These are phyloP conservation scores for Phaeotremella skinneri DNA, from an alignment of 768 basidiomycete species.

Conservation along the genomic window DNA sequence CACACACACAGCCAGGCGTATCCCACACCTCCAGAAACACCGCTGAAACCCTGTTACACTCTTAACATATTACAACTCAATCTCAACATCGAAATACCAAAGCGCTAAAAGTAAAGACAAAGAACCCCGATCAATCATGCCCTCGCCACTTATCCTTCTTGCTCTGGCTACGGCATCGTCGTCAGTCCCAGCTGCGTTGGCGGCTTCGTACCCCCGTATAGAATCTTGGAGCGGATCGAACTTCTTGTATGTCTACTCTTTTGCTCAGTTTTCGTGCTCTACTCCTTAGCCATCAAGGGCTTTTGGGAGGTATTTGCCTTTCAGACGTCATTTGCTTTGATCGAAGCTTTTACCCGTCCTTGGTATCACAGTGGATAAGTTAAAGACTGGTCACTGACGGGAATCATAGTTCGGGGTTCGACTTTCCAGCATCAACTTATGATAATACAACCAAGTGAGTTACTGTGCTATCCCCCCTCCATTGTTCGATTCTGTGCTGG, in stretches of 20 bases:
- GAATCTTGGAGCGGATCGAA: slow-evolving; percentile 26
- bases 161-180: slow-evolving; percentile 5
- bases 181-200: slow-evolving; percentile 3
- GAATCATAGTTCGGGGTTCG: slow-evolving; percentile 32
- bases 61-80: no score
- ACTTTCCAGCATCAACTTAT: slow-evolving; percentile 29
- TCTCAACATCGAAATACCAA: no score
- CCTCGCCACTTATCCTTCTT: background rate
- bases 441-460: slow-evolving; percentile 49
- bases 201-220: slow-evolving; percentile 23
- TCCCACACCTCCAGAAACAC: no score
- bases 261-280: background rate
- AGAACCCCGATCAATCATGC: no score
- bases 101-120: no score
- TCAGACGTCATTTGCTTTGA: background rate
- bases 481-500: background rate
- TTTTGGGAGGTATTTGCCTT: background rate
- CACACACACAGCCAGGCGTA: no score
- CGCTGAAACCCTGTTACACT: no score
- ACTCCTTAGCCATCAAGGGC: slow-evolving; percentile 1
- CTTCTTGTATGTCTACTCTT: slow-evolving; percentile 20
- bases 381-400: background rate
- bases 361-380: background rate
- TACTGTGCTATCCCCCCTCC: background rate
- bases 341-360: background rate